These are phyloP conservation scores for Leishmania braziliensis DNA, from an alignment of 208 protist species.

Conservation along the genomic window DNA sequence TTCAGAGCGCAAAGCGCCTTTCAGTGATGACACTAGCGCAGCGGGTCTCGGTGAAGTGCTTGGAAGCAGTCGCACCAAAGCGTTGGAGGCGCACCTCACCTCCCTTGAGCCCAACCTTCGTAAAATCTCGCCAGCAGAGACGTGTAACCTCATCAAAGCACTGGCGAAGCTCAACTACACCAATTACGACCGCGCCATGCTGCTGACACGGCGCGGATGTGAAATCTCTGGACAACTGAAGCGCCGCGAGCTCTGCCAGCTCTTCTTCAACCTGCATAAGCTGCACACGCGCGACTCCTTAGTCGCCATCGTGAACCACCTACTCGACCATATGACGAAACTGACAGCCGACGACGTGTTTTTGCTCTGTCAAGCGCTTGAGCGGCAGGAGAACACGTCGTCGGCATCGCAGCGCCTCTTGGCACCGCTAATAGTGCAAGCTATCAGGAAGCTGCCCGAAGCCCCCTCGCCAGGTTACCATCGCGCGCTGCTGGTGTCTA, in stretches of 20 bases:
- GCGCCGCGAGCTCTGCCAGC: constrained; percentile 47
- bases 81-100: constrained; percentile 49
- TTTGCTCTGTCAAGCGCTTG: constrained; percentile 59
- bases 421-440: constrained; percentile 43
- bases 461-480: constrained; percentile 49
- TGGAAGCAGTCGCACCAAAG: constrained; percentile 26
- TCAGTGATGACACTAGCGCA: not conserved
- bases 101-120: constrained; percentile 57
- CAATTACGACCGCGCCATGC: constrained; percentile 65
- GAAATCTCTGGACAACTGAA: constrained; percentile 62
- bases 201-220: constrained; percentile 74
- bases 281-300: constrained; percentile 81
- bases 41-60: constrained; percentile 16
- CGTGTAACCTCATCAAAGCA: constrained; percentile 45
- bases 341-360: constrained; percentile 53
- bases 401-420: constrained; percentile 57
- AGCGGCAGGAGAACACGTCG: constrained; percentile 69
- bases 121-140: constrained; percentile 52
- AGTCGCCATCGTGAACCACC: constrained; percentile 67
- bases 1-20: not conserved
- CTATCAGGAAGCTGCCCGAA: constrained; percentile 36
- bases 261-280: constrained; percentile 80
- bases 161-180: constrained; percentile 71
- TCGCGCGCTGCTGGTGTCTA: constrained; percentile 57
- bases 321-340: constrained; percentile 44